Conservation (phyloP, 1,139 yeast genomes). For the Suzukiozyma palmioleophila region DNA sequence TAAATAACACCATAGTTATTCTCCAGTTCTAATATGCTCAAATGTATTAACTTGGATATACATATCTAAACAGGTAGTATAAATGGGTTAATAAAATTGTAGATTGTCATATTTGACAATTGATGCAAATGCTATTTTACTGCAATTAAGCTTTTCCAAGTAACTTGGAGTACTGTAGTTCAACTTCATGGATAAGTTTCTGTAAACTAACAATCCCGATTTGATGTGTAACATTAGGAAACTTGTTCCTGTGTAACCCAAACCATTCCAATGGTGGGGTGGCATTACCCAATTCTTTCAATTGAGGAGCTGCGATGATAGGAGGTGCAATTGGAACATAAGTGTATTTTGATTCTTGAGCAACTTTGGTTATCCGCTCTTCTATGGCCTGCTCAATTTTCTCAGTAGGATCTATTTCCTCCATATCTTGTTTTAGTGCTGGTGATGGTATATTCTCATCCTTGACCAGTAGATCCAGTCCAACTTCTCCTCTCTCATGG, state of each 20-base stretch:
- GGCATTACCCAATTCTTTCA: constrained; percentile 90
- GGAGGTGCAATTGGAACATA: constrained; percentile 75
- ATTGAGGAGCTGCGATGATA: constrained; percentile 80
- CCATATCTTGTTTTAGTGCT: constrained; percentile 17
- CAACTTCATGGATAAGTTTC: constrained; percentile 61
- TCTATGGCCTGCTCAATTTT: constrained; percentile 47
- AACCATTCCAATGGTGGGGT: constrained; percentile 99
- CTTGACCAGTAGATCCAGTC: constrained; percentile 15
- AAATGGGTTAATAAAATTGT: too few relatives aligned
- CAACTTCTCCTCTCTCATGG: constrained; percentile 12
- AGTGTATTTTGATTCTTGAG: constrained; percentile 49
- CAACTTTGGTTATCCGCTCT: constrained; percentile 60
- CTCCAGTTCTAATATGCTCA: too few relatives aligned
- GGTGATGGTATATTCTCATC: constrained; percentile 3
- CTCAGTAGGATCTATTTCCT: constrained; percentile 23
- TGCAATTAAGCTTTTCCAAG: constrained; percentile 33
- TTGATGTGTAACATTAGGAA: constrained; percentile 86
- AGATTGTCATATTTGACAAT: too few relatives aligned
- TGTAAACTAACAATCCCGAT: constrained; percentile 70
- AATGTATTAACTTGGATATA: too few relatives aligned
- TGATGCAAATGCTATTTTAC: too few relatives aligned
- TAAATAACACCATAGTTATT: neutral
- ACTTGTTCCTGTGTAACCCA: constrained; percentile 80
- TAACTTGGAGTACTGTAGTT: constrained; percentile 45
- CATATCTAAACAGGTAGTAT: too few relatives aligned